Percentiles rank a stretch among this genome's conserved stretches.
Evolutionary conservation across 164 flowering plant genomes (phyloP).

Genomic region (Platanus orientalis): DNA sequence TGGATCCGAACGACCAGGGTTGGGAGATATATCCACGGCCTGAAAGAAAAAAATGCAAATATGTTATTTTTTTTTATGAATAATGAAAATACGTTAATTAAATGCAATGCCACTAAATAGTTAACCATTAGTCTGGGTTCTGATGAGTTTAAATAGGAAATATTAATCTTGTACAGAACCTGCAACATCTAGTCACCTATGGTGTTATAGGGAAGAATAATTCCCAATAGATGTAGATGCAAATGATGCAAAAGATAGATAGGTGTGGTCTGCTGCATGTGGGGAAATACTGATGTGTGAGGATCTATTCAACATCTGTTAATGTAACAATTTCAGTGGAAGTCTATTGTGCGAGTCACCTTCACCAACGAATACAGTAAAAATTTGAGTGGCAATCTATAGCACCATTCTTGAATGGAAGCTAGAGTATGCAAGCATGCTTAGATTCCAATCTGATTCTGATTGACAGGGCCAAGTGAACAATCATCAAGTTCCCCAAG

Average conservation of each 20-base stretch:
- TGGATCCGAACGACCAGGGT: conserved; percentile 91
- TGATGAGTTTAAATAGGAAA: neutral
- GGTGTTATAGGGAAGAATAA: neutral
- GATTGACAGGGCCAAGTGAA: neutral
- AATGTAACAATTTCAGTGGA: too few relatives aligned
- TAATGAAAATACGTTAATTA: neutral
- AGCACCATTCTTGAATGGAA: too few relatives aligned
- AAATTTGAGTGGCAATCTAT: too few relatives aligned
- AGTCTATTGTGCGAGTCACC: too few relatives aligned
- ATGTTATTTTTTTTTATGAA: too few relatives aligned
- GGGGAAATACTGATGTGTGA: too few relatives aligned
- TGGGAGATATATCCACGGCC: conserved; percentile 95
- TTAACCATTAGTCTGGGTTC: neutral
- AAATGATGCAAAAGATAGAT: neutral
- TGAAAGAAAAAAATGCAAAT: conserved; percentile 37
- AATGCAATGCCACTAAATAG: neutral
- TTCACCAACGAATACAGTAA: too few relatives aligned
- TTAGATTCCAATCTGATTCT: neutral
- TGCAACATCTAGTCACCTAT: neutral
- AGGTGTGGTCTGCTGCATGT: neutral
- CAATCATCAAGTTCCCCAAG: neutral
- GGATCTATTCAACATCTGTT: too few relatives aligned
- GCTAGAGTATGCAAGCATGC: too few relatives aligned
- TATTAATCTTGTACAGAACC: neutral
- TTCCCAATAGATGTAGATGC: neutral